Conservation (phyloP, 2,329 filamentous ascomycete genomes). For the Microcyclospora pomicola region DNA sequence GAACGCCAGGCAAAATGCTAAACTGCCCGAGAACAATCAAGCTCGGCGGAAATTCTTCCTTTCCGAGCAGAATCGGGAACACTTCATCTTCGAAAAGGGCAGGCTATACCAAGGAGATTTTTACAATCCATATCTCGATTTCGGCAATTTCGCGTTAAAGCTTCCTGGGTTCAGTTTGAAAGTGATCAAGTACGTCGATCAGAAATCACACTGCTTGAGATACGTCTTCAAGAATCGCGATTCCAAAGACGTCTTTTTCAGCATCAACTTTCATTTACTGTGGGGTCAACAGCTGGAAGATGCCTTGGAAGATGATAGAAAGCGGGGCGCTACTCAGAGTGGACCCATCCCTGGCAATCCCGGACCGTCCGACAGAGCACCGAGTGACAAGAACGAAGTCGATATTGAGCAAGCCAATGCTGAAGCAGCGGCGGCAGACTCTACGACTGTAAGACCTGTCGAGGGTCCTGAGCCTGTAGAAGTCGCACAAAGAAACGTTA, state of each 20-base stretch:
- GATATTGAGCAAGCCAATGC: neutral
- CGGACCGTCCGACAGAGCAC: neutral
- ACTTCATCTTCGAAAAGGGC: conserved; percentile 30
- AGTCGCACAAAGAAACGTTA: neutral
- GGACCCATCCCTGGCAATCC: neutral
- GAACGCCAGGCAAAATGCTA: conserved; percentile 14
- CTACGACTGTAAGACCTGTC: too few relatives aligned
- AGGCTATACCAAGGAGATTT: conserved; percentile 33
- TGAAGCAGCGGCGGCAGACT: neutral
- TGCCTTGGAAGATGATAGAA: conserved; percentile 18
- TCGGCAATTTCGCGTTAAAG: conserved; percentile 31
- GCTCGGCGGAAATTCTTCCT: conserved; percentile 34
- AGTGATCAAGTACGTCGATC: conserved; percentile 33
- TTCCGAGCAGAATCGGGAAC: conserved; percentile 20
- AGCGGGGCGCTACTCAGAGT: neutral
- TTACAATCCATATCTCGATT: conserved; percentile 36
- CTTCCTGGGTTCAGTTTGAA: conserved; percentile 32
- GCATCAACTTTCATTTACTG: conserved; percentile 33
- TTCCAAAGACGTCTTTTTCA: conserved; percentile 29
- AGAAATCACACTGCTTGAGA: conserved; percentile 33
- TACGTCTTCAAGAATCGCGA: conserved; percentile 32
- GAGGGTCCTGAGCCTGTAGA: neutral
- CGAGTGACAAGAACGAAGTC: neutral
- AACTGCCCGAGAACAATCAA: conserved; percentile 26
- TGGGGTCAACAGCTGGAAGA: conserved; percentile 30